Conservation (phyloP, 192 early-diverging fungal genomes). For the Coemansia aciculifera region DNA sequence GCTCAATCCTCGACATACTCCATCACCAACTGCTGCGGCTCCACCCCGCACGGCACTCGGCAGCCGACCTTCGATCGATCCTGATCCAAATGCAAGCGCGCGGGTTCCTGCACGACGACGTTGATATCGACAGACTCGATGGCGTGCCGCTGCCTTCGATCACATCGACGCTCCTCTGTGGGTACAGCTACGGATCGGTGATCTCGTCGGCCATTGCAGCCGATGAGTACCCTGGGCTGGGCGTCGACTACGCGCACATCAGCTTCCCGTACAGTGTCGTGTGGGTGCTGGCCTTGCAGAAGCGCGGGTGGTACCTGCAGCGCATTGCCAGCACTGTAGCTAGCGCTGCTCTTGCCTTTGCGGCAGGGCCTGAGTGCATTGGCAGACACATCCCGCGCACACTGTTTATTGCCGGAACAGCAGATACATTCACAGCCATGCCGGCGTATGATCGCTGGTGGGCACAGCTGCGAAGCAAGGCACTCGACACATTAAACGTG, state of each 20-base stretch:
- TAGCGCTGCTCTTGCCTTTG: conserved; percentile 21
- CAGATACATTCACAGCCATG: conserved; percentile 43
- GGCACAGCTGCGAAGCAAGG: conserved; percentile 27
- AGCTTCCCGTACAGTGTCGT: conserved; percentile 54
- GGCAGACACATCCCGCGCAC: conserved; percentile 26
- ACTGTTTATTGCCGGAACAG: conserved; percentile 40
- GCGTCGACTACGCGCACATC: conserved; percentile 49
- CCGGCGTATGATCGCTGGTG: conserved; percentile 42
- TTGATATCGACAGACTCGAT: conserved; percentile 14
- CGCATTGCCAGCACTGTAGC: conserved; percentile 31
- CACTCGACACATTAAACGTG: conserved; percentile 17
- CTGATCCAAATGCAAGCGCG: conserved; percentile 44
- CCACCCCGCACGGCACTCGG: conserved; percentile 32
- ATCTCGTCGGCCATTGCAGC: conserved; percentile 32
- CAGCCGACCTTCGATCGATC: conserved; percentile 22
- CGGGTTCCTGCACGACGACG: conserved; percentile 22
- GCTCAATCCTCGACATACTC: conserved; percentile 44
- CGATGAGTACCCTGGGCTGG: conserved; percentile 35
- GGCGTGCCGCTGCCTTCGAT: conserved; percentile 42
- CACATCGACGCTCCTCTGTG: conserved; percentile 35
- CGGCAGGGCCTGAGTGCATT: background rate
- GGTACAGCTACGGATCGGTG: conserved; percentile 56
- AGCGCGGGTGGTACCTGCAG: conserved; percentile 37
- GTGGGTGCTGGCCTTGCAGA: conserved; percentile 44
- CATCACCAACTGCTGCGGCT: conserved; percentile 22